Base-by-base conservation (phyloP, 2,329 filamentous ascomycete genomes). In the Trichoderma sp. region DNA sequence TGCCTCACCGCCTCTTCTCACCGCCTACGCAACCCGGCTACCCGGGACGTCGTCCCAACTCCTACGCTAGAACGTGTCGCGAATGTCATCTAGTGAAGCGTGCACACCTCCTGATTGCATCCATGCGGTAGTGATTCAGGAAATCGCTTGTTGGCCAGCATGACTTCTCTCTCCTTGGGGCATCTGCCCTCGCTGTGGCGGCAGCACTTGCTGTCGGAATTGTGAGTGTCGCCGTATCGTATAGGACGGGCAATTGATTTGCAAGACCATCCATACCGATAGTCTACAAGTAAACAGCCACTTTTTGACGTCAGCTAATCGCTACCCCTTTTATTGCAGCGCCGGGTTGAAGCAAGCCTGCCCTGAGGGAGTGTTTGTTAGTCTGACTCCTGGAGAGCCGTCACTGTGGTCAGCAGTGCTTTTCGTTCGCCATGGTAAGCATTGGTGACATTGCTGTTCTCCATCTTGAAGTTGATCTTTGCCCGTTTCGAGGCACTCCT, bases 371-470 rank as follows among this genome's bases (percentile, higher is more conserved):
- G 86, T 97, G 71, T 97, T 96, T 81, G 88, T 97, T 80, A 92
- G 88, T 78, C 86, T 97, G 70, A 92, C 91, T 33, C 92, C 93
- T 0, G 92, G 91, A 29, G 91, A 97, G 76, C 89, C 92, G 21
- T 89, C 89, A 19, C 82, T 94, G 60, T 98, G 95, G 95, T 91
- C 90, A 37, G 94, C 93, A n/a, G 92, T 97, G 24, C 84, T 98
- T 33, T 98, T 98, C 78, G 89, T 97, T 71, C 91, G 93, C 68
- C 91, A 92, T 84, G 95, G 95, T 96, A 83, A 66, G 66, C 33
- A 27, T 59, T 10, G 27, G 63, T 68, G 47, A 43, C 29, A 24
- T 37, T 21, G 11, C 29, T 19, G 11, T 31, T 7, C 49, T 27
- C 27, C 13, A 14, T n/a, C 40, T n/a, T n/a, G 27, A 68, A 47